Base-by-base conservation (phyloP, 352 stramenopile genomes). In the Globisporangium radiosum region DNA sequence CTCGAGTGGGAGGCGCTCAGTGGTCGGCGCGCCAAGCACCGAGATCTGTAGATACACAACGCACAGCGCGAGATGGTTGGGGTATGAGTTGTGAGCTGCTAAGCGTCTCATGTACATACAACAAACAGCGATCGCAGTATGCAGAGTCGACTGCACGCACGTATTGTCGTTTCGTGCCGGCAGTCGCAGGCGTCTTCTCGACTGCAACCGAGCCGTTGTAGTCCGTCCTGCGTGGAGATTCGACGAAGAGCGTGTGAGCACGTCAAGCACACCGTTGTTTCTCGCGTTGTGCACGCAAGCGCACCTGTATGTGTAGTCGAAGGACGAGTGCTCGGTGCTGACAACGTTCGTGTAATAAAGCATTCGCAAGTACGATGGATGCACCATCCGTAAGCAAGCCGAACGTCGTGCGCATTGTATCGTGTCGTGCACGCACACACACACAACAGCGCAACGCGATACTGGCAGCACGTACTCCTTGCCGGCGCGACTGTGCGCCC, bases 221-320 rank as follows among this genome's bases (percentile, higher is more conserved):
- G 47, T 63, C 68, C 14, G 69, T 71, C 38, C 67, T 80, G 45
- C n/a, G 11, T 3, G 1, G 43, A 50, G 11, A n/a, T 25, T 11
- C 7, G 14, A 50, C n/a, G 25, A 33, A 33, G 25, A 33, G 25
- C 25, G 25, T 33, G 25, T 33, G 25, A 33, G 25, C 25, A 33
- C 25, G 25, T 33, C 25, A 33, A 33, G 25, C 25, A 33, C 25
- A 33, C 25, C 25, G 25, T 33, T 33, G 25, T 33, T 33, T 33
- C 25, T 33, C 45, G 45, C 19, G 5, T 13, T 25, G 3, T 25
- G 45, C 5, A 25, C 19, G 5, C 5, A 8, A 33, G 25, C 39
- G 10, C 53, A 83, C 73, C 73, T 73, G 73, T 85, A 88, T 13
- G 73, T 85, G 56, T 80, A 85, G 57, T 86, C 78, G 63, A 78